phyloP scores from a whole-genome alignment of 108 stramenopile genomes.

The Nannochloropsis granulata region DNA sequence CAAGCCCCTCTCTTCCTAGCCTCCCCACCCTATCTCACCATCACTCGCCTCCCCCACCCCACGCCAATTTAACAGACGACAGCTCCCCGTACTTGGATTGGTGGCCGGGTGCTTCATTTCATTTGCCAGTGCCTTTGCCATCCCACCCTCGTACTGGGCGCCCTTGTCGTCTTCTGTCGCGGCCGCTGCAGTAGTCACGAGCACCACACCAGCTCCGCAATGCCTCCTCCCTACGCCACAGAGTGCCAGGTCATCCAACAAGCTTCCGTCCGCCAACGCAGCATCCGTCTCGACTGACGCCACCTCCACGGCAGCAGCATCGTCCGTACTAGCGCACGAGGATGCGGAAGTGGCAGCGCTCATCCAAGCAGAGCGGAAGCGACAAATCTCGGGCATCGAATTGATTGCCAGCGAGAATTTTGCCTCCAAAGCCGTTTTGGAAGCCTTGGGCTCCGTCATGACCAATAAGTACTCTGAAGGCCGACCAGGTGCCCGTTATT shows the following conservation, averaged over 20 bases:
- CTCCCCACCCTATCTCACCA: too few species aligned
- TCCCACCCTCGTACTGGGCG: background rate
- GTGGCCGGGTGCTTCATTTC: background rate
- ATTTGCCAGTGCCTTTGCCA: background rate
- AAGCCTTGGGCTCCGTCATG: constrained; percentile 37
- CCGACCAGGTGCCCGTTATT: constrained; percentile 34
- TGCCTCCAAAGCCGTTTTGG: constrained; percentile 79
- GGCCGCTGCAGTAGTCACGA: background rate
- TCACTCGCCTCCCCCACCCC: too few species aligned
- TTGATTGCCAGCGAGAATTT: constrained; percentile 63
- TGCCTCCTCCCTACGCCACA: background rate
- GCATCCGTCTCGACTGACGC: background rate
- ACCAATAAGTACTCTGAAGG: constrained; percentile 45
- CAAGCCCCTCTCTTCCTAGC: too few species aligned
- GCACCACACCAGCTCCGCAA: background rate
- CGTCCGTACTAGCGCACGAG: background rate
- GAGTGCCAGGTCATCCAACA: background rate
- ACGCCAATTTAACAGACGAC: background rate
- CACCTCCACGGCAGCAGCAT: background rate
- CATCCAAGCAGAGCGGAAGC: background rate
- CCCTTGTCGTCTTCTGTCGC: background rate
- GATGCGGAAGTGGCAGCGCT: background rate
- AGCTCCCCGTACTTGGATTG: background rate
- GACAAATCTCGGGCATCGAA: constrained; percentile 27
- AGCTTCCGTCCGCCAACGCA: background rate